These are phyloP conservation scores for Macrolepiota albuminosa DNA, from an alignment of 768 basidiomycete species.

Conservation along the genomic window DNA sequence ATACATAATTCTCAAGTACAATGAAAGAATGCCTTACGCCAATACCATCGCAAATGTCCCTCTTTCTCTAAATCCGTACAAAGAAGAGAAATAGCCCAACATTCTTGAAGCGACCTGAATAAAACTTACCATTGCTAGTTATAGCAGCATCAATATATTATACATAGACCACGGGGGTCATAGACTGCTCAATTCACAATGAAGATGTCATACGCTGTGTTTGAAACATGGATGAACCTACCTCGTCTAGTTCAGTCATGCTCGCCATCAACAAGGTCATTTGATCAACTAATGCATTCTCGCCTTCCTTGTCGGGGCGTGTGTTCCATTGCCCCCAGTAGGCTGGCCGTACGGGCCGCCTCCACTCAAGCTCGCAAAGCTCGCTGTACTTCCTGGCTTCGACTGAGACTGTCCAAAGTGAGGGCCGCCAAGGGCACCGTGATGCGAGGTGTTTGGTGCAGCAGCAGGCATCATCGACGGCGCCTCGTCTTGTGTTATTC, in stretches of 20 bases:
- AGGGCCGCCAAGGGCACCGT: conserved; percentile 26
- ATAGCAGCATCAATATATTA: not conserved
- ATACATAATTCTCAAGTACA: not conserved
- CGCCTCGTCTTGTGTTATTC: conserved; percentile 91
- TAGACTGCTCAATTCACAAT: not conserved
- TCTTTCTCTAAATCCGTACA: not conserved
- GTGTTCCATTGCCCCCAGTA: conserved; percentile 27
- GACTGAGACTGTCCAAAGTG: conserved; percentile 50
- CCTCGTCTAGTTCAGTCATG: conserved; percentile 6
- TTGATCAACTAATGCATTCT: conserved; percentile 38
- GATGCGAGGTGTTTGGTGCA: conserved; percentile 37
- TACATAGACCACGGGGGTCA: not conserved
- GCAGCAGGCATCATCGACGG: conserved; percentile 78
- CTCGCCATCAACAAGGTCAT: not conserved
- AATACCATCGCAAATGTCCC: not conserved
- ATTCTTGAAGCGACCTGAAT: not conserved
- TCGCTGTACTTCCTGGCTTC: conserved; percentile 56
- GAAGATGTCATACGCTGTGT: not conserved
- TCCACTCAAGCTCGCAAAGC: conserved; percentile 61
- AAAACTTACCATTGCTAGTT: not conserved
- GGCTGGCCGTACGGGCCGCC: conserved; percentile 39
- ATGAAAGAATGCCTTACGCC: not conserved
- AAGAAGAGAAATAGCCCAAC: not conserved
- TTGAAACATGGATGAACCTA: not conserved
- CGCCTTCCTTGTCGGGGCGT: conserved; percentile 45